Evolutionary conservation across 2,329 filamentous ascomycete species (phyloP), one percentile per base, ranked within the genome.

Genomic region (Scolecobasidium constrictum): DNA sequence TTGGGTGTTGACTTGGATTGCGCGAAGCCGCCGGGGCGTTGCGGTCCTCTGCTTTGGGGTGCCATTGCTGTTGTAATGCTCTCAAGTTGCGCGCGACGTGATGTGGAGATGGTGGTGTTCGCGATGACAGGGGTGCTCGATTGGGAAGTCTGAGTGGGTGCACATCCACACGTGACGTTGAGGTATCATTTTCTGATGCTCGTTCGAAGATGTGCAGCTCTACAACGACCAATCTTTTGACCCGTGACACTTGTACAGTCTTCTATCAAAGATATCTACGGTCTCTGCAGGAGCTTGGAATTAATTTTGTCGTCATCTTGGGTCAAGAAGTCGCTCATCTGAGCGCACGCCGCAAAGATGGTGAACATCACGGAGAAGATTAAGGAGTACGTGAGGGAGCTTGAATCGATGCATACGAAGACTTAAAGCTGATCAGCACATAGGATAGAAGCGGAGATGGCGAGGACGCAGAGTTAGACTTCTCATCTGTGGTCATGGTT

Each of bases 341-440:
- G 9, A 31, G 26, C n/a, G n/a, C n/a, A n/a, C n/a, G n/a, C n/a
- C 40, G 35, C n/a, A 22, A 68, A 58, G 57, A 98, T 98, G 92
- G 92, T 96, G 65, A 96, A 96, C 71, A 98, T 98, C 53, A 96
- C 92, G 52, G 93, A 98, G 44, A 96, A 94, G 76, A 98, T 98
- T 71, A 98, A 98, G 75, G 92, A 96, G 90, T 94, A 67, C 58
- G 81, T 61, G 11, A 31, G n/a, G 26, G n/a, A n/a, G 7, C 15
- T 38, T 18, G n/a, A 12, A 16, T 17, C 7, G 5, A 15, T 16
- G 19, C 6, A 3, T n/a, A 18, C 2, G 13, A 18, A 13, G 17
- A 34, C 13, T 6, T 16, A 20, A 4, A 22, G 15, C 39, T 35
- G 43, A 44, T 33, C 34, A 12, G 18, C 40, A 6, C 21, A 35